phyloP scores from a whole-genome alignment of 805 yeast species.

The Saitoella complicata region DNA sequence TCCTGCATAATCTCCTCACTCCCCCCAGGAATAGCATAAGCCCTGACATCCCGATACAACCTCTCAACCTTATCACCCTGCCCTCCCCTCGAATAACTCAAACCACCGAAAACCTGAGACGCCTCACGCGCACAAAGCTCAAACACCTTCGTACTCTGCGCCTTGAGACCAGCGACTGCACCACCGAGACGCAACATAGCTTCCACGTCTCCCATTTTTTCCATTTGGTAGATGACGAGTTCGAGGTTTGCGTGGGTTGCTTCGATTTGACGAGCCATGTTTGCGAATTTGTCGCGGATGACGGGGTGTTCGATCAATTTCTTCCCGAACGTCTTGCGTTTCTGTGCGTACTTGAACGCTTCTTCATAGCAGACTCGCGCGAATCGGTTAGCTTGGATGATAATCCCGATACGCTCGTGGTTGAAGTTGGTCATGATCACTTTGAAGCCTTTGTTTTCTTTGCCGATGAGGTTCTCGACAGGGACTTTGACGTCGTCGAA shows the following conservation, averaged over 20 bases:
- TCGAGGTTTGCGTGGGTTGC: slow-evolving; percentile 27
- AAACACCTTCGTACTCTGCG: slow-evolving; percentile 25
- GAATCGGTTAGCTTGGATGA: slow-evolving; percentile 25
- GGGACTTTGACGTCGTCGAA: slow-evolving; percentile 31
- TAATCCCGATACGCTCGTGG: slow-evolving; percentile 28
- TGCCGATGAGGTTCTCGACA: slow-evolving; percentile 24
- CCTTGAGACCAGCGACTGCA: slow-evolving; percentile 28
- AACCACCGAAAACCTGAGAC: slow-evolving; percentile 28
- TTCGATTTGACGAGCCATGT: slow-evolving; percentile 26
- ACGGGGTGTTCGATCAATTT: slow-evolving; percentile 27
- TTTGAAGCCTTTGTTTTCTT: slow-evolving; percentile 27
- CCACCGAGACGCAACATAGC: slow-evolving; percentile 26
- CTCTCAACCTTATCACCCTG: slow-evolving; percentile 29
- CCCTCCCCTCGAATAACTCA: slow-evolving; percentile 28
- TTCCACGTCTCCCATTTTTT: slow-evolving; percentile 20
- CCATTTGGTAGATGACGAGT: slow-evolving; percentile 21
- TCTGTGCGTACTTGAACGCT: slow-evolving; percentile 24
- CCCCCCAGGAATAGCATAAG: slow-evolving; percentile 30
- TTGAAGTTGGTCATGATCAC: slow-evolving; percentile 28
- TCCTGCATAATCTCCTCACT: slow-evolving; percentile 31
- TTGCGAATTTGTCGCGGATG: slow-evolving; percentile 27
- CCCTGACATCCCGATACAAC: slow-evolving; percentile 29
- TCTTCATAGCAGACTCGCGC: slow-evolving; percentile 26
- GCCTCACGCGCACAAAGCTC: slow-evolving; percentile 30
- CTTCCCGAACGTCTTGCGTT: slow-evolving; percentile 28